phyloP scores from a whole-genome alignment of 768 basidiomycete genomes.

The Leccinum uliginosum region DNA sequence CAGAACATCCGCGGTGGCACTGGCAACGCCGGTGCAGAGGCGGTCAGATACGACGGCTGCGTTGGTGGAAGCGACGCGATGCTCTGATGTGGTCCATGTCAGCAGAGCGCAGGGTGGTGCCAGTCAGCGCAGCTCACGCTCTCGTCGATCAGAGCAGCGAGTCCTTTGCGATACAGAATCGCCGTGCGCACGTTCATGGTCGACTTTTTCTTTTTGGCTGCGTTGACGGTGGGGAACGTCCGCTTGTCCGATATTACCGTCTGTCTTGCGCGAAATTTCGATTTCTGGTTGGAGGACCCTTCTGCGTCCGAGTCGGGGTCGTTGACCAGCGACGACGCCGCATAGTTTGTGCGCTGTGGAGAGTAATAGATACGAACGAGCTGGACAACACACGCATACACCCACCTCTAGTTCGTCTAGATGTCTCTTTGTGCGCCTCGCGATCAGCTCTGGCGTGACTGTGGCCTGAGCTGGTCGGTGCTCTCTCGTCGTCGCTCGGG shows the following conservation, averaged over 20 bases:
- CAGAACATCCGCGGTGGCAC: slow-evolving; percentile 72
- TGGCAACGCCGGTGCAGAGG: slow-evolving; percentile 50
- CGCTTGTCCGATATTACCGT: slow-evolving; percentile 74
- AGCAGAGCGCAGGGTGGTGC: background rate
- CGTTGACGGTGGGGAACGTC: slow-evolving; percentile 31
- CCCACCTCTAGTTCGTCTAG: slow-evolving; percentile 82
- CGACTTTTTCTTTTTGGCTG: slow-evolving; percentile 64
- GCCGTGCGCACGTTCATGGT: slow-evolving; percentile 78
- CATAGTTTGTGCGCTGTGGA: slow-evolving; percentile 75
- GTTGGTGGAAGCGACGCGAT: slow-evolving; percentile 49
- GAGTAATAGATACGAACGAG: background rate
- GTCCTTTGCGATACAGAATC: slow-evolving; percentile 77
- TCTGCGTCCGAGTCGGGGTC: slow-evolving; percentile 30
- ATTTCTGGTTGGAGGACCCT: slow-evolving; percentile 20
- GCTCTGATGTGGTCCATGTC: slow-evolving; percentile 39
- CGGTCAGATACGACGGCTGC: slow-evolving; percentile 69
- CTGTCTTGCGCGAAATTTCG: slow-evolving; percentile 68
- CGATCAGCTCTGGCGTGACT: slow-evolving; percentile 60
- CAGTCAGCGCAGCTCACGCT: slow-evolving; percentile 49
- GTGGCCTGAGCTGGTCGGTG: slow-evolving; percentile 22
- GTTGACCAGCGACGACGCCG: slow-evolving; percentile 39
- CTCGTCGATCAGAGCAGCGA: slow-evolving; percentile 71
- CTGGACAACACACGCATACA: no score
- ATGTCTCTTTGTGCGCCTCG: slow-evolving; percentile 71
- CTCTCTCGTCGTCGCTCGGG: slow-evolving; percentile 19